Percentiles rank a stretch among this genome's conserved stretches.
phyloP scores from a whole-genome alignment of 2,329 filamentous ascomycete genomes.

The Fusarium mundagurra region DNA sequence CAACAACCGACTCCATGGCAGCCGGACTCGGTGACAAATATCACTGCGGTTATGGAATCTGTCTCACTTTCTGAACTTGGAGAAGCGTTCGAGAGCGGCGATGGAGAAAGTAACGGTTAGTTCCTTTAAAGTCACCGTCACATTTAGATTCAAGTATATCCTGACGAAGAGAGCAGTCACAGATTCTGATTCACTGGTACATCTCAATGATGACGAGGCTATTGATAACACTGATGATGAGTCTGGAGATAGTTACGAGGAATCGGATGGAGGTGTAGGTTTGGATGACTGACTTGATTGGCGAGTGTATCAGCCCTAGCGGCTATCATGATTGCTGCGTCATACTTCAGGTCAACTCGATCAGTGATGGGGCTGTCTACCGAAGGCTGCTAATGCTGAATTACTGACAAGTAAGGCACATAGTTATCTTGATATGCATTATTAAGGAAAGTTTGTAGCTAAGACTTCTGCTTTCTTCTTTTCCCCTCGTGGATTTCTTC shows the following conservation, averaged over 20 bases:
- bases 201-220: not conserved
- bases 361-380: not conserved
- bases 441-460: not conserved
- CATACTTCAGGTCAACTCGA: not conserved
- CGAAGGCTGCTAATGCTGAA: not conserved
- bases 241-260: not conserved
- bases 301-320: not conserved
- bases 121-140: not conserved
- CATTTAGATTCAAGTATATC: not conserved
- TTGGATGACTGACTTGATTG: not conserved
- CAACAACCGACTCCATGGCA: slow-evolving; percentile 1
- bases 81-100: not conserved
- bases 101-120: not conserved
- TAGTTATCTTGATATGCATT: not conserved
- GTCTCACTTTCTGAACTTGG: slow-evolving; percentile 2
- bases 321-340: not conserved
- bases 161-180: not conserved
- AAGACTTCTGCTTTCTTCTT: slow-evolving; percentile 1
- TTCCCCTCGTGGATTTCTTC: slow-evolving; percentile 1
- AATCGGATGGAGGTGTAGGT: slow-evolving; percentile 25
- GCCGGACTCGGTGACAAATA: slow-evolving; percentile 26
- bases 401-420: not conserved
- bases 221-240: not conserved
- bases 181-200: slow-evolving; percentile 12
- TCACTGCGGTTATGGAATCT: slow-evolving; percentile 3